Percentiles rank a stretch among this genome's conserved stretches.
These are phyloP conservation scores for Pouteria campechiana DNA, from an alignment of 179 eudicot species.

Conservation along the genomic window DNA sequence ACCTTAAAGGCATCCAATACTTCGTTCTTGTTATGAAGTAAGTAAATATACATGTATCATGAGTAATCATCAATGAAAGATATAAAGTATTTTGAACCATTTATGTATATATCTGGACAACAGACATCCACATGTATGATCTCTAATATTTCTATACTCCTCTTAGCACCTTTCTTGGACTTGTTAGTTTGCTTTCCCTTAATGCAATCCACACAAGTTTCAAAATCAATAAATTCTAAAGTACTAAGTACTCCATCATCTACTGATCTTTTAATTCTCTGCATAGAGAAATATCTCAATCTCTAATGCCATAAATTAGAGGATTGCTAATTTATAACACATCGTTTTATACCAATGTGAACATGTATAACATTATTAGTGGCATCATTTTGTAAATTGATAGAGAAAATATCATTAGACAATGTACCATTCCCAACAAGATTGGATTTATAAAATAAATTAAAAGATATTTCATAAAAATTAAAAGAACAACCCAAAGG, in stretches of 20 bases:
- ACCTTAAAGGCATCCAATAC: not conserved
- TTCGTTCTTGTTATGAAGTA: slow-evolving; percentile 1
- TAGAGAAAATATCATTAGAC: not conserved
- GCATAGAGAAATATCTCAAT: not conserved
- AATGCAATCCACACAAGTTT: slow-evolving; percentile 7
- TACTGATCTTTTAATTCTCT: slow-evolving; percentile 1
- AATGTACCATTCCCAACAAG: slow-evolving; percentile 1
- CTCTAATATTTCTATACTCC: slow-evolving; percentile 1
- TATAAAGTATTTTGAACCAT: slow-evolving; percentile 4
- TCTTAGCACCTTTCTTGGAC: slow-evolving; percentile 4
- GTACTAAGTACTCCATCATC: slow-evolving; percentile 4
- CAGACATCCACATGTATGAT: slow-evolving; percentile 3
- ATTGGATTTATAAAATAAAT: not conserved
- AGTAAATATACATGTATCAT: slow-evolving; percentile 2
- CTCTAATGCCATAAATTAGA: not conserved
- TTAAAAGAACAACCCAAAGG: not conserved
- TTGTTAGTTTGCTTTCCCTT: slow-evolving; percentile 7
- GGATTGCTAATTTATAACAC: not conserved
- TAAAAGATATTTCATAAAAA: not conserved
- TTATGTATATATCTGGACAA: not conserved
- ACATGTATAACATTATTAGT: not conserved
- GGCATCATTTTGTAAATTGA: not conserved
- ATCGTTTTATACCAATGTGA: slow-evolving; percentile 2
- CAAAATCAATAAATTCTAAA: slow-evolving; percentile 4
- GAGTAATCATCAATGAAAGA: slow-evolving; percentile 12